Evolutionary conservation across 345 rosid genomes (phyloP).

Genomic region (Iberis pinnata): DNA sequence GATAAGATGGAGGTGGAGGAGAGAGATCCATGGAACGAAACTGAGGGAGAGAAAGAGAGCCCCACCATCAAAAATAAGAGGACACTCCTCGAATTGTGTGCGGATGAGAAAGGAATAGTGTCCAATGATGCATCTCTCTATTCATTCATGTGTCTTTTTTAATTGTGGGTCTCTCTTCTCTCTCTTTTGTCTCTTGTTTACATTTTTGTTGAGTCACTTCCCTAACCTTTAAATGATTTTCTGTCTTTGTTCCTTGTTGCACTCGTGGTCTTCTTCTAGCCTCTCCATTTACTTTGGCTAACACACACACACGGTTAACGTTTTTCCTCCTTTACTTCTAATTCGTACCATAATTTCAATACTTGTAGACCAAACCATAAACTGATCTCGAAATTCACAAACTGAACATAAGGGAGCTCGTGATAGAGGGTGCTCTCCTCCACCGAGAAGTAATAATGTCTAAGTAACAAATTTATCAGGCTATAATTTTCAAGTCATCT

Average conservation of each 20-base stretch:
- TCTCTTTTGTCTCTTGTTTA: slow-evolving; percentile 20
- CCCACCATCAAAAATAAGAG: too few relatives aligned
- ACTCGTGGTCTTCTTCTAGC: slow-evolving; percentile 25
- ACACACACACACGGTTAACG: slow-evolving; percentile 13
- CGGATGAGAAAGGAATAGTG: slow-evolving; percentile 24
- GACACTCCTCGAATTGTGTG: too few relatives aligned
- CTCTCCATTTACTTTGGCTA: slow-evolving; percentile 17
- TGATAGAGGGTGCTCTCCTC: too few relatives aligned
- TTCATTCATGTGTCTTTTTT: slow-evolving; percentile 17
- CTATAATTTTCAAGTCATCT: too few relatives aligned
- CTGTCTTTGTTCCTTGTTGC: slow-evolving; percentile 15
- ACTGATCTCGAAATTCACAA: too few relatives aligned
- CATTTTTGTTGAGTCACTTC: neutral
- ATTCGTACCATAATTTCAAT: too few relatives aligned
- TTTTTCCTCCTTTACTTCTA: too few relatives aligned
- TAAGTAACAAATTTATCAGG: too few relatives aligned
- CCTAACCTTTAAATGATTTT: slow-evolving; percentile 3
- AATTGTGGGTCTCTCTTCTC: slow-evolving; percentile 25
- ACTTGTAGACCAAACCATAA: too few relatives aligned
- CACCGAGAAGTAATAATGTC: too few relatives aligned
- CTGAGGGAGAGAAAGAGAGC: too few relatives aligned
- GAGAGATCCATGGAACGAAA: slow-evolving; percentile 7
- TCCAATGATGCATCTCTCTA: slow-evolving; percentile 19
- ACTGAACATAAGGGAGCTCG: too few relatives aligned
- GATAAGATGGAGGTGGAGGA: slow-evolving; percentile 24